A percentile compares a stretch with the other conserved stretches of the same genome.
These are phyloP conservation scores for Kalanchoe fedtschenkoi DNA, from an alignment of 164 flowering plant species.

Conservation along the genomic window DNA sequence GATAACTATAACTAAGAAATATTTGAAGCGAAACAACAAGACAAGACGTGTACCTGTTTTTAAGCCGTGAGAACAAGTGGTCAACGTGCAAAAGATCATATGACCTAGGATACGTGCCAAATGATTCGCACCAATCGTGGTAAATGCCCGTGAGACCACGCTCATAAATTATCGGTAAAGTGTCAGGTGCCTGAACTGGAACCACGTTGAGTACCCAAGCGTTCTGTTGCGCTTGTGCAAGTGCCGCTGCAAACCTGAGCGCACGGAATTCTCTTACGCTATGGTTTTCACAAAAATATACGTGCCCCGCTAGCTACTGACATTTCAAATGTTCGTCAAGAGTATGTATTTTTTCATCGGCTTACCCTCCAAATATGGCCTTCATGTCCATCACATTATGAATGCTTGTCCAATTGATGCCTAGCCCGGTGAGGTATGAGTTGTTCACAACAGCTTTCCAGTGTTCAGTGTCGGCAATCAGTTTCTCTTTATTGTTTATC, in stretches of 20 bases:
- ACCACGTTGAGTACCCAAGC: slow-evolving; percentile 97
- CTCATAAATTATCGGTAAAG: slow-evolving; percentile 80
- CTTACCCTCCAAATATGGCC: slow-evolving; percentile 90
- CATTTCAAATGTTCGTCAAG: neutral
- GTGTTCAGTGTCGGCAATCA: slow-evolving; percentile 55
- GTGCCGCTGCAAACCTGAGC: slow-evolving; percentile 86
- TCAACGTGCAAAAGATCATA: slow-evolving; percentile 94
- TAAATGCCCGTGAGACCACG: slow-evolving; percentile 82
- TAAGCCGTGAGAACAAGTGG: slow-evolving; percentile 84
- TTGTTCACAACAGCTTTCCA: slow-evolving; percentile 72
- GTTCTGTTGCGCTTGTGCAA: slow-evolving; percentile 34
- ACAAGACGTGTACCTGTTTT: slow-evolving; percentile 56
- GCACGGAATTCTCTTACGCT: neutral
- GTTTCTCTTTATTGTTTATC: slow-evolving; percentile 51
- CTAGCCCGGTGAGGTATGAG: slow-evolving; percentile 82
- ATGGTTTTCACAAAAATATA: neutral
- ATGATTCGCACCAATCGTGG: slow-evolving; percentile 98
- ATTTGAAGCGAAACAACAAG: too few species aligned
- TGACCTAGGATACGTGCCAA: slow-evolving; percentile 81
- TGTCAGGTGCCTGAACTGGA: slow-evolving; percentile 78
- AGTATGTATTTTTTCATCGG: neutral
- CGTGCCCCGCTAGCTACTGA: too few species aligned
- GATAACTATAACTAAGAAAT: neutral
- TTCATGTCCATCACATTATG: slow-evolving; percentile 86
- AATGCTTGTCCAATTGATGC: slow-evolving; percentile 75